Evolutionary conservation across 495 filamentous ascomycete genomes (phyloP).

Genomic region (Penicillium roqueforti): DNA sequence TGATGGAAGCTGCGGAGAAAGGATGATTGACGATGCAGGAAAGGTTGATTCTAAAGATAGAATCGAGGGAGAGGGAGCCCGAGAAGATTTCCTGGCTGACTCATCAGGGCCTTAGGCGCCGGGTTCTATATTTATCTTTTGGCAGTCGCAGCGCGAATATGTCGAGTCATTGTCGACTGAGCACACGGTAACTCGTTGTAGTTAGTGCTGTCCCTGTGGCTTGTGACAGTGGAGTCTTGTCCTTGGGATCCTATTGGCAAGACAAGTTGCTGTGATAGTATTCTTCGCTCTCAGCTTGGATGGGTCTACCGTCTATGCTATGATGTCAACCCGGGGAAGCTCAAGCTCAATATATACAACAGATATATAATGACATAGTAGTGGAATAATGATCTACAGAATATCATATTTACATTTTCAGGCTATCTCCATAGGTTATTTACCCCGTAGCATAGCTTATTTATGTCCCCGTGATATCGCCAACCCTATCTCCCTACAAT

Average conservation of each 20-base stretch:
- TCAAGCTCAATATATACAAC: neutral
- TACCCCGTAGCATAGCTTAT: too few species aligned
- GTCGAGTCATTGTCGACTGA: too few species aligned
- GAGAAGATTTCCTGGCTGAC: slow-evolving; percentile 6
- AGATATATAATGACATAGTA: too few species aligned
- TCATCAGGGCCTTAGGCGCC: slow-evolving; percentile 6
- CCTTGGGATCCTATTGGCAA: neutral
- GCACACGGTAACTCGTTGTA: too few species aligned
- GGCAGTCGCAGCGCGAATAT: neutral
- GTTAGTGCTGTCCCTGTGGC: slow-evolving; percentile 2
- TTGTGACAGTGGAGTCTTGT: slow-evolving; percentile 2
- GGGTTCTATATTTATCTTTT: slow-evolving; percentile 9
- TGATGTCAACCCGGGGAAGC: slow-evolving; percentile 5
- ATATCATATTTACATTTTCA: neutral
- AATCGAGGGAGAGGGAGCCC: slow-evolving; percentile 14
- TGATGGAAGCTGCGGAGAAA: slow-evolving; percentile 10
- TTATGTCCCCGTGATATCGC: neutral
- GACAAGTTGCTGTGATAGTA: neutral
- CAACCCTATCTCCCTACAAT: neutral
- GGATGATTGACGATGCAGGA: slow-evolving; percentile 31
- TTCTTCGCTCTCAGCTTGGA: neutral
- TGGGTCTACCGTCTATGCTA: too few species aligned
- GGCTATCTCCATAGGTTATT: too few species aligned
- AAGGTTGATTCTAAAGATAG: slow-evolving; percentile 37
- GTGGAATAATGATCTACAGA: neutral